Conservation (phyloP, 345 rosid genomes). For the Corchorus olitorius region DNA sequence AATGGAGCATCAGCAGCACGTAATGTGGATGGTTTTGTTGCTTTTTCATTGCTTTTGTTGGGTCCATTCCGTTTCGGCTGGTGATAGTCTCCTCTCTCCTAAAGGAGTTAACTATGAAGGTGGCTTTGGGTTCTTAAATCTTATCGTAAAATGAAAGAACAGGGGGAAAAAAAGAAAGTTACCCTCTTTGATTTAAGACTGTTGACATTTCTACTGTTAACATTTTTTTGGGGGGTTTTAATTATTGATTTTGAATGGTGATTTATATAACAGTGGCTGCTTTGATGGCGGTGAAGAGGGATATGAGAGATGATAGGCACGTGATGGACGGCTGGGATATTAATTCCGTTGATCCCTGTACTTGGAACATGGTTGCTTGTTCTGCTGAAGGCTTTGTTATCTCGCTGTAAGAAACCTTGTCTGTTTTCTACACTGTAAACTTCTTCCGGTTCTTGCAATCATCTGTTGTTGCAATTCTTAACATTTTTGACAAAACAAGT, state of each 20-base stretch:
- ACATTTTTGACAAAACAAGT: background rate
- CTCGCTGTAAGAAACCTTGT: constrained; percentile 61
- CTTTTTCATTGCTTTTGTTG: constrained; percentile 34
- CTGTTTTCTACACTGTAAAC: background rate
- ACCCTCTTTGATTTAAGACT: background rate
- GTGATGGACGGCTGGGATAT: constrained; percentile 93
- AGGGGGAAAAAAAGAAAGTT: background rate
- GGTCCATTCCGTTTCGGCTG: constrained; percentile 37
- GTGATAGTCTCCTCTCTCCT: constrained; percentile 84
- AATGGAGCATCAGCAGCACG: constrained; percentile 40
- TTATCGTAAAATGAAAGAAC: background rate
- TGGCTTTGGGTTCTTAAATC: constrained; percentile 17
- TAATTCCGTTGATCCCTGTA: constrained; percentile 97
- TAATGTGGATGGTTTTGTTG: constrained; percentile 31
- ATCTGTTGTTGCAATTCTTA: too few species aligned
- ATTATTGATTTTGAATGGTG: background rate
- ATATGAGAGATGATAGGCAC: constrained; percentile 58
- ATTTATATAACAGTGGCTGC: constrained; percentile 61
- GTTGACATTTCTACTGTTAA: background rate
- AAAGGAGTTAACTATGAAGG: constrained; percentile 97
- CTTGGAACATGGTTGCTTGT: constrained; percentile 97
- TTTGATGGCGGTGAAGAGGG: constrained; percentile 82
- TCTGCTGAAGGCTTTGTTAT: constrained; percentile 73
- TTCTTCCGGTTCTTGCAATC: too few species aligned
- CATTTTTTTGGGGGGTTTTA: background rate